Percentiles rank a stretch among this genome's conserved stretches.
Evolutionary conservation across 108 stramenopile genomes (phyloP).

Genomic region (Cyclotella atomus): DNA sequence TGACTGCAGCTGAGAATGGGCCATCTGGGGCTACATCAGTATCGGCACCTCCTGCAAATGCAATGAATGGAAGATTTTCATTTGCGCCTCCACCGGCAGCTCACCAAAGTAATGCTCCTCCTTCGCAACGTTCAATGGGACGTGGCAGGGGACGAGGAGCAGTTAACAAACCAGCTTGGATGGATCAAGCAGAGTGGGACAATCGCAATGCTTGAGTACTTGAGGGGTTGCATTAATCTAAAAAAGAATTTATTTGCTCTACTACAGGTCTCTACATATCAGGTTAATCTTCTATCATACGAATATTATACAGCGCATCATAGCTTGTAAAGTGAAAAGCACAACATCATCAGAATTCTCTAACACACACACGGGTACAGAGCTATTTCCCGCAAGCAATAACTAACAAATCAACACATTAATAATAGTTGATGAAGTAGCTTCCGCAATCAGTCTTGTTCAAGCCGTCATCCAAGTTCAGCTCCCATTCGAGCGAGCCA

Average conservation of each 20-base stretch:
- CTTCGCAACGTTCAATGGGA: not conserved
- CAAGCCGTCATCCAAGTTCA: slow-evolving; percentile 39
- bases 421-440: slow-evolving; percentile 20
- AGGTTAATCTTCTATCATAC: no score
- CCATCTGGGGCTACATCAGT: not conserved
- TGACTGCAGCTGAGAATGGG: not conserved
- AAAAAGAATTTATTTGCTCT: no score
- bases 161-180: slow-evolving; percentile 15
- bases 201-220: not conserved
- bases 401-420: not conserved
- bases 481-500: slow-evolving; percentile 22
- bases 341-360: no score
- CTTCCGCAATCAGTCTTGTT: slow-evolving; percentile 29
- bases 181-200: slow-evolving; percentile 1
- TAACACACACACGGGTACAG: no score
- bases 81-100: not conserved
- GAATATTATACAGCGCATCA: no score
- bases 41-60: not conserved
- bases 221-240: no score
- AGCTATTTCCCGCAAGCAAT: no score
- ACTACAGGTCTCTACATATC: no score
- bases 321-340: no score
- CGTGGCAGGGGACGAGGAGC: slow-evolving; percentile 11
- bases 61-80: slow-evolving; percentile 8
- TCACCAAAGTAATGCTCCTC: not conserved